Evolutionary conservation across 306 rosid species (phyloP), one percentile per base, ranked within the genome.

Genomic region (Cercis canadensis): DNA sequence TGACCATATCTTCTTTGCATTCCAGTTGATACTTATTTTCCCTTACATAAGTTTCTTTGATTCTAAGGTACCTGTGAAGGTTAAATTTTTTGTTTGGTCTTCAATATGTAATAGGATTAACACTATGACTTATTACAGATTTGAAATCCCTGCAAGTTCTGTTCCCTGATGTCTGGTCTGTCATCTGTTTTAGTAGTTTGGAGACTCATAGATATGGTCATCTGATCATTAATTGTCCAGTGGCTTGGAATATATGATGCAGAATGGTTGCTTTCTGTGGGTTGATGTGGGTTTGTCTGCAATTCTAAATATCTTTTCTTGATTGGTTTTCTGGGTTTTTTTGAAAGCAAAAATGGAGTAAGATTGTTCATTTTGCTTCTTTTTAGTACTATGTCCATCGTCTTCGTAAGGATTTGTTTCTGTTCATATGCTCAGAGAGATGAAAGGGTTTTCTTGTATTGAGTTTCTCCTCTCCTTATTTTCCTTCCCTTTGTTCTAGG

Each of bases 51-150:
- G n/a, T n/a, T n/a, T n/a, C n/a, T n/a, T n/a, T n/a, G n/a, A n/a
- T n/a, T n/a, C n/a, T n/a, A n/a, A n/a, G n/a, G n/a, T n/a, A n/a
- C n/a, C n/a, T n/a, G n/a, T n/a, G n/a, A n/a, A n/a, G n/a, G n/a
- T n/a, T n/a, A n/a, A n/a, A n/a, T n/a, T n/a, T n/a, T n/a, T n/a
- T n/a, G n/a, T n/a, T n/a, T n/a, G n/a, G n/a, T n/a, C n/a, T n/a
- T n/a, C n/a, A n/a, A n/a, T n/a, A n/a, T n/a, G n/a, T n/a, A n/a
- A n/a, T n/a, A n/a, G n/a, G n/a, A n/a, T n/a, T n/a, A n/a, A n/a
- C n/a, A n/a, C n/a, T 43, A 61, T 61, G 68, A 24, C 24, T 6
- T 43, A 62, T 21, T 47, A 11, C n/a, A 34, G 47, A 36, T 66
- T 51, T 24, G 32, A 57, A 29, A 37, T 6, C 60, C 24, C 24